Evolutionary conservation across 108 stramenopile genomes (phyloP), one percentile per base, ranked within the genome.

Genomic region (Nitzschia palea): DNA sequence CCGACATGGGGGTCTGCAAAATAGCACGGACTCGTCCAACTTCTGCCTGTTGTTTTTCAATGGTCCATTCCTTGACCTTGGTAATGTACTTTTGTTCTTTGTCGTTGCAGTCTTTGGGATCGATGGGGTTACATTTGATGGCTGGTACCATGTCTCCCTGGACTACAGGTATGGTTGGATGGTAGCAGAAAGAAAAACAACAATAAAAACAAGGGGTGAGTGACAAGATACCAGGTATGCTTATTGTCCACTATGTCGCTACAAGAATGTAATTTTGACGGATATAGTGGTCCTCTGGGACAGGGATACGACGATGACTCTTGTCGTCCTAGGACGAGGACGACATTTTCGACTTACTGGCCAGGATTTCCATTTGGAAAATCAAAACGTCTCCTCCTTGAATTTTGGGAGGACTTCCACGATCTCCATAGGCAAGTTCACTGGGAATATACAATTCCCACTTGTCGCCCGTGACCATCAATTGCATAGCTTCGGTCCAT

Each of bases 391-490:
- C 82, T 23, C 89, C 89, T 23, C 83, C 85, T 2, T 75, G 74
- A 66, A 96, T 96, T 43, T 77, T 78, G 12, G 80, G 85, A 37
- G 75, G 76, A 58, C 69, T 78, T 25, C 95, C 97, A 42, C 85
- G 62, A 55, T 88, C 94, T 4, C 96, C 96, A 53, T 97, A 99
- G 6, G 80, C 98, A 15, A 98, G 65, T 48, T 96, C 96, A 17
- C 79, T 59, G 2, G 97, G 97, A 70, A 98, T 96, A 75, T 88
- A 93, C 40, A 98, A 70, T 65, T 97, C 94, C 98, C 98, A 98
- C 80, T 86, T 74, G 83, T 85, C 80, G 77, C 93, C 56, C 81
- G 87, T 82, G 67, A 89, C 77, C 98, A 98, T 98, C 58, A 96
- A 60, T 76, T 97, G 98, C 96, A 98, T 95, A 15, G 55, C 55